phyloP scores from a whole-genome alignment of 2,329 filamentous ascomycete genomes.

The Venturiaceae sp. region DNA sequence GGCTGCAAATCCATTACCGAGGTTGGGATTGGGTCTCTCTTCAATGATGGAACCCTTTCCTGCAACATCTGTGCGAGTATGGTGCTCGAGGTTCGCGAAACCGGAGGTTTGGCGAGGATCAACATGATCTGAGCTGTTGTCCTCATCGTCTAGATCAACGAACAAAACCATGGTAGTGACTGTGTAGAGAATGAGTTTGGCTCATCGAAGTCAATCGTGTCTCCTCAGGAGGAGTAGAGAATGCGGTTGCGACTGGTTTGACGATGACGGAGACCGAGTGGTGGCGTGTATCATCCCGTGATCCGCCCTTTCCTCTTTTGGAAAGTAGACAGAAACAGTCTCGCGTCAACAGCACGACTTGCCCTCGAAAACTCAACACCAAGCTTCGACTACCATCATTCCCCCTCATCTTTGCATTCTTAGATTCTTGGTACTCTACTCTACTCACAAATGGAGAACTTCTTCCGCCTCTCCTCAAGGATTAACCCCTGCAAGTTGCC shows the following conservation, averaged over 20 bases:
- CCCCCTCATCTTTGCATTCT: too few species aligned
- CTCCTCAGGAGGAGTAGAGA: not conserved
- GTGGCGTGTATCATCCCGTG: not conserved
- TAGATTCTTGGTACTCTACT: too few species aligned
- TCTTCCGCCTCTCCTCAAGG: not conserved
- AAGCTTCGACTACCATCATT: too few species aligned
- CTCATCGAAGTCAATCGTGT: not conserved
- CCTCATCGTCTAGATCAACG: slow-evolving; percentile 29
- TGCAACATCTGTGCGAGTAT: not conserved
- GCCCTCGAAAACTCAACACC: too few species aligned
- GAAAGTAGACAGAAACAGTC: too few species aligned
- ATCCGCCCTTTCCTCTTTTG: too few species aligned
- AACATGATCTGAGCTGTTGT: not conserved
- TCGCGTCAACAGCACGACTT: too few species aligned
- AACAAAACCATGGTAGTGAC: slow-evolving; percentile 29
- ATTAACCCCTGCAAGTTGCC: not conserved
- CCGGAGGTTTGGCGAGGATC: not conserved
- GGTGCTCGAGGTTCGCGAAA: not conserved
- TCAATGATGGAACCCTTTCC: slow-evolving; percentile 17
- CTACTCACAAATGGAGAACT: not conserved
- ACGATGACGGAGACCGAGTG: not conserved
- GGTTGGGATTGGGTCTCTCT: slow-evolving; percentile 39
- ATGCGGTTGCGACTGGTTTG: not conserved
- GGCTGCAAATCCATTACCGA: slow-evolving; percentile 50
- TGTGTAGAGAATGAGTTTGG: not conserved